Percentiles rank a stretch among this genome's conserved stretches.
phyloP scores from a whole-genome alignment of 2,329 filamentous ascomycete genomes.

The Sporothrix luriei region DNA sequence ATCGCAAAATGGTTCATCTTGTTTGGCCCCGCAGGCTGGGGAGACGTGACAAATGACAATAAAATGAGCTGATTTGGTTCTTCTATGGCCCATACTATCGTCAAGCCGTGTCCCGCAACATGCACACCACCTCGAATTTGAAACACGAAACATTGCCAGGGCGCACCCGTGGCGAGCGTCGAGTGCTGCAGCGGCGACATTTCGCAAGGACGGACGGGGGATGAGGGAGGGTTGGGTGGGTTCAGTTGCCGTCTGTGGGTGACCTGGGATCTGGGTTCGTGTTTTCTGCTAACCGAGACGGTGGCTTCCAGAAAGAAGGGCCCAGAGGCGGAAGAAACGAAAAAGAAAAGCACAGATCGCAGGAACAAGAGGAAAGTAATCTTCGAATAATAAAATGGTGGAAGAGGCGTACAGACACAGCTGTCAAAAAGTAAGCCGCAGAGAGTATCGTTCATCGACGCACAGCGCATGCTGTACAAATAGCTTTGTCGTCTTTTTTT shows the following conservation, averaged over 20 bases:
- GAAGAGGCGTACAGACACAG: not conserved
- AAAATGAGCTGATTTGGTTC: not conserved
- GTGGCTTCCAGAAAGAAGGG: not conserved
- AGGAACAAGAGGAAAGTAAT: not conserved
- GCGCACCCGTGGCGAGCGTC: not conserved
- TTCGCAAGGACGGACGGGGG: not conserved
- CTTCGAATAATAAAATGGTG: not conserved
- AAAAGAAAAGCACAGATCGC: not conserved
- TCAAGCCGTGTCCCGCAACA: too few relatives aligned
- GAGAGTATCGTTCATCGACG: not conserved
- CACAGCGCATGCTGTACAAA: not conserved
- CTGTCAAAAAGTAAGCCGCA: not conserved
- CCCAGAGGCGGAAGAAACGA: not conserved
- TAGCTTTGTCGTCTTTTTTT: not conserved
- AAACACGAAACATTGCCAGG: slow-evolving; percentile 18
- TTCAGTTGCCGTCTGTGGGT: not conserved
- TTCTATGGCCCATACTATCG: not conserved
- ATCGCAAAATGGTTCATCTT: not conserved
- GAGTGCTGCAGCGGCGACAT: not conserved
- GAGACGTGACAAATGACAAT: not conserved
- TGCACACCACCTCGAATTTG: slow-evolving; percentile 4
- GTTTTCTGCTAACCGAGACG: not conserved
- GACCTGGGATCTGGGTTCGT: slow-evolving; percentile 21
- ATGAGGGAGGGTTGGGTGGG: not conserved
- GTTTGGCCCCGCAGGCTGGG: not conserved